Evolutionary conservation across 2,329 filamentous ascomycete species (phyloP).

Genomic region (Massarina eburnea): DNA sequence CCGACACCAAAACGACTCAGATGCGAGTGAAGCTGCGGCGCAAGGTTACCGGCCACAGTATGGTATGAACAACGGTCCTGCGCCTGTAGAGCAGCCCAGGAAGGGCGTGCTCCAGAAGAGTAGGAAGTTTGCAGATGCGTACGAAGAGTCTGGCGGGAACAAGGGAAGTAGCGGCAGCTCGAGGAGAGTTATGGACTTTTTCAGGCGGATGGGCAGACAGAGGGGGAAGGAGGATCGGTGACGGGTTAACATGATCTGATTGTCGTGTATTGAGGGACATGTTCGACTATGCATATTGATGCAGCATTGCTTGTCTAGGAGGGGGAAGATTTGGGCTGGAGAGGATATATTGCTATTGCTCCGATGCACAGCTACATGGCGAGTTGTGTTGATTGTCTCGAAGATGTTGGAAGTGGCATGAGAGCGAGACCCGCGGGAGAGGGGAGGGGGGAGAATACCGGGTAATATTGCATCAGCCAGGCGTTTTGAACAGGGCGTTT

Average conservation of each 20-base stretch:
- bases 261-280: background rate
- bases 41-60: conserved; percentile 34
- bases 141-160: conserved; percentile 61
- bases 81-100: conserved; percentile 20
- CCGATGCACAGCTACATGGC: background rate
- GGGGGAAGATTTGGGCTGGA: background rate
- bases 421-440: background rate
- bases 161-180: conserved; percentile 65
- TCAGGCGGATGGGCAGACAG: conserved; percentile 81
- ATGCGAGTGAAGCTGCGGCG: conserved; percentile 36
- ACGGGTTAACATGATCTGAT: background rate
- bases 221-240: conserved; percentile 44
- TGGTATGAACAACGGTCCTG: conserved; percentile 36
- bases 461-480: conserved; percentile 1
- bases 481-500: no score
- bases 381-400: no score
- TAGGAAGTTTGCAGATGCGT: conserved; percentile 82
- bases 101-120: conserved; percentile 76
- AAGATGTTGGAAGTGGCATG: background rate
- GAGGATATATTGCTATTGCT: background rate
- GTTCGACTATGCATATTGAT: background rate
- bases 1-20: conserved; percentile 37
- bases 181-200: conserved; percentile 97
- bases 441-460: background rate
- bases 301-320: background rate